These are phyloP conservation scores for Suillus fuscotomentosus DNA, from an alignment of 768 basidiomycete genomes.

Conservation along the genomic window DNA sequence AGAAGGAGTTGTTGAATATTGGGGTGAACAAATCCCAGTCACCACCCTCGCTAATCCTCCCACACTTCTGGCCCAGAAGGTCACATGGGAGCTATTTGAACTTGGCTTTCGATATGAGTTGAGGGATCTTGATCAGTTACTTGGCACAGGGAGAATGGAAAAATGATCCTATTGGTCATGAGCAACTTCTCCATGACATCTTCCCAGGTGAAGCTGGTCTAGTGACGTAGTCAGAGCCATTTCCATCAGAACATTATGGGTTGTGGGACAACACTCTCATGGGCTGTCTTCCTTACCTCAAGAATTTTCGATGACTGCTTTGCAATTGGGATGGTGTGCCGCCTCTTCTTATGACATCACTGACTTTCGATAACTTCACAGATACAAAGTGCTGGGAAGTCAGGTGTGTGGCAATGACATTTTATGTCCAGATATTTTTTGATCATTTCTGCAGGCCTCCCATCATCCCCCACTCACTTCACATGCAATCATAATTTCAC, in stretches of 20 bases:
- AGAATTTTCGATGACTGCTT: slow-evolving; percentile 1
- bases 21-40: background rate
- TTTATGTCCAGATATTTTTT: slow-evolving; percentile 9
- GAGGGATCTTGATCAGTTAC: slow-evolving; percentile 12
- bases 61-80: background rate
- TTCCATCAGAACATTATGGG: background rate
- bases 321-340: background rate
- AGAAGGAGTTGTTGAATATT: slow-evolving; percentile 1
- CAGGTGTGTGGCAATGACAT: background rate
- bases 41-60: background rate
- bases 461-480: background rate
- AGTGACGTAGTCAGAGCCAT: slow-evolving; percentile 1
- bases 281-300: background rate
- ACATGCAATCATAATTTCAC: slow-evolving; percentile 1
- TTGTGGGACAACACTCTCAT: background rate
- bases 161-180: background rate
- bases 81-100: slow-evolving; percentile 22
- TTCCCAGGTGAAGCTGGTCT: slow-evolving; percentile 7
- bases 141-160: background rate
- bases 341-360: background rate
- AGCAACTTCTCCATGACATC: background rate
- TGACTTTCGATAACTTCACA: background rate
- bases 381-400: background rate
- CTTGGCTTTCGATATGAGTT: slow-evolving; percentile 21
- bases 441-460: slow-evolving; percentile 3